phyloP scores from a whole-genome alignment of 1,139 yeast genomes.

The Arxiozyma telluris region DNA sequence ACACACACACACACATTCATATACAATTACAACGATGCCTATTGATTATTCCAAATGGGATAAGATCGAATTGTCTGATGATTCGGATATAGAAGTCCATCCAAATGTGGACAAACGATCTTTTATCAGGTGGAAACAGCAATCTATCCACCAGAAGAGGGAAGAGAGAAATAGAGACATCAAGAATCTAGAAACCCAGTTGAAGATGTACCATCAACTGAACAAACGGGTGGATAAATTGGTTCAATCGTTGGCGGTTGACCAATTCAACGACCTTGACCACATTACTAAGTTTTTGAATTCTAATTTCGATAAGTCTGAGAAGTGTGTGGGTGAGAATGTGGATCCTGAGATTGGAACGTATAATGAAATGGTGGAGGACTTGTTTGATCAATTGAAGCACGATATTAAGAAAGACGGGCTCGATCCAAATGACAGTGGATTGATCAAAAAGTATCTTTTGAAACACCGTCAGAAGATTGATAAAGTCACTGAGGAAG shows the following conservation, averaged over 20 bases:
- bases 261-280: constrained; percentile 36
- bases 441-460: constrained; percentile 37
- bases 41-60: constrained; percentile 98
- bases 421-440: constrained; percentile 36
- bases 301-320: constrained; percentile 46
- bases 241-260: constrained; percentile 32
- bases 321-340: constrained; percentile 46
- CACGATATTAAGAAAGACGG: constrained; percentile 49
- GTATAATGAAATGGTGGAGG: constrained; percentile 89
- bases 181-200: constrained; percentile 62
- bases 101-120: constrained; percentile 95
- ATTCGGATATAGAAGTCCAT: constrained; percentile 92
- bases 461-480: constrained; percentile 60
- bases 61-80: constrained; percentile 88
- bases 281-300: constrained; percentile 39
- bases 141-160: constrained; percentile 92
- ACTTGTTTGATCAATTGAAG: constrained; percentile 62
- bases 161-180: constrained; percentile 70
- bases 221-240: constrained; percentile 64
- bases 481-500: constrained; percentile 52
- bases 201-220: constrained; percentile 66
- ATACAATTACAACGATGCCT: constrained; percentile 38
- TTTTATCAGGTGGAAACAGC: constrained; percentile 92
- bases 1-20: no score
- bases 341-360: constrained; percentile 62